Evolutionary conservation across 805 yeast genomes (phyloP).

Genomic region (Ogataea nitratoaversa): DNA sequence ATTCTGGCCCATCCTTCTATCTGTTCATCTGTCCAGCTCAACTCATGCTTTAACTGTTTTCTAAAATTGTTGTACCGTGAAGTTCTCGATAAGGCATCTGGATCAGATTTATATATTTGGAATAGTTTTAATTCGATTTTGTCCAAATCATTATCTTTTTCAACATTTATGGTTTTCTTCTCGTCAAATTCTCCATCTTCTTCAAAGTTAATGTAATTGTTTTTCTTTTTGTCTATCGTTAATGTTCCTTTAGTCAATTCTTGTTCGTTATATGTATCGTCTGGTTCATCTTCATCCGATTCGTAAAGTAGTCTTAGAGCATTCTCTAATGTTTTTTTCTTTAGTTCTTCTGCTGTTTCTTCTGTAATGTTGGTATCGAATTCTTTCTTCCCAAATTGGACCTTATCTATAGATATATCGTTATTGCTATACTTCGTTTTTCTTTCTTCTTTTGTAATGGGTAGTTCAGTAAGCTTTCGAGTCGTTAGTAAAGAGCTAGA

Average conservation of each 20-base stretch:
- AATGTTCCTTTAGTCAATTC: conserved; percentile 33
- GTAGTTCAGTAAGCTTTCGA: no score
- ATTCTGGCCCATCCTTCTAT: conserved; percentile 91
- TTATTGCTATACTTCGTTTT: conserved; percentile 30
- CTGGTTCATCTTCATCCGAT: conserved; percentile 81
- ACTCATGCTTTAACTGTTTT: conserved; percentile 43
- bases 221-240: neutral
- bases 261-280: conserved; percentile 67
- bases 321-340: conserved; percentile 48
- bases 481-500: no score
- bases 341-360: conserved; percentile 37
- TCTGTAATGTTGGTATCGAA: conserved; percentile 13
- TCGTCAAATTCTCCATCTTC: conserved; percentile 21
- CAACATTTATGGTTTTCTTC: conserved; percentile 10
- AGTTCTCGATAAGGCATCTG: conserved; percentile 42
- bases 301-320: conserved; percentile 65
- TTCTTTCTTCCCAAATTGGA: conserved; percentile 35
- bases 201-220: conserved; percentile 31
- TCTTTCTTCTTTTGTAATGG: conserved; percentile 4
- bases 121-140: conserved; percentile 54
- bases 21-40: conserved; percentile 83
- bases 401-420: conserved; percentile 20
- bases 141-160: conserved; percentile 31
- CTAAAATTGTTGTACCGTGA: conserved; percentile 47
- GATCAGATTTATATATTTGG: conserved; percentile 48